Base-by-base conservation (phyloP, 2,329 filamentous ascomycete species). In the Aspergillus proliferans region DNA sequence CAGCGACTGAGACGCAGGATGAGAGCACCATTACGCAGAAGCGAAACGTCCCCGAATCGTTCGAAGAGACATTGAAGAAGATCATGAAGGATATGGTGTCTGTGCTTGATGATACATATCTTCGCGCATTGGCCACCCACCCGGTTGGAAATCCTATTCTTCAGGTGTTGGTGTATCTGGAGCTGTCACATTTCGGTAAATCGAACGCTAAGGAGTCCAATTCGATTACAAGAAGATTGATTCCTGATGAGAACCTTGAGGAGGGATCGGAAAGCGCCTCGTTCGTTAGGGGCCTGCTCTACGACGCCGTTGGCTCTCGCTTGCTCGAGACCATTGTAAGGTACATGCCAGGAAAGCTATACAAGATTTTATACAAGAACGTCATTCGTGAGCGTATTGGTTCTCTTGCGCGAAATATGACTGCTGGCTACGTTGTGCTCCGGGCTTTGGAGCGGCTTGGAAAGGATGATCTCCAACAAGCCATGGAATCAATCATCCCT, bases 131-230 rank as follows among this genome's bases (percentile, higher is more conserved):
- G 49, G 88, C 92, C 1, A 90, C 84, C 18, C 92, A 97, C 62
- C 88, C 88, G 4, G 87, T 92, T 1, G 93, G 90, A 43, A 96
- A 95, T 61, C 93, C 93, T 0, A 87, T 90, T 0, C 77, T 98
- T n/a, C 93, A 97, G 66, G 79, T 97, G 1, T 76, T 98, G 26
- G 75, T 98, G 3, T 88, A 91, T 63, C 76, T 98, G 14, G 93
- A 98, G 62, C 80, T 97, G 43, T 80, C 83, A 0, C 76, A 87
- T 51, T 86, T 86, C 56, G 82, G 81, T 45, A 86, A 88, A 56
- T 76, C 79, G 47, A 82, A 82, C 53, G 80, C 77, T 3, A 83
- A 82, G 55, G 80, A 87, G 53, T 72, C 80, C 6, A 81, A 79
- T 39, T 82, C 86, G 0, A 81, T 97, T 9, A 79, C 95, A 9